Base-by-base conservation (phyloP, 2,329 filamentous ascomycete genomes). In the Raffaelea ambrosiae region DNA sequence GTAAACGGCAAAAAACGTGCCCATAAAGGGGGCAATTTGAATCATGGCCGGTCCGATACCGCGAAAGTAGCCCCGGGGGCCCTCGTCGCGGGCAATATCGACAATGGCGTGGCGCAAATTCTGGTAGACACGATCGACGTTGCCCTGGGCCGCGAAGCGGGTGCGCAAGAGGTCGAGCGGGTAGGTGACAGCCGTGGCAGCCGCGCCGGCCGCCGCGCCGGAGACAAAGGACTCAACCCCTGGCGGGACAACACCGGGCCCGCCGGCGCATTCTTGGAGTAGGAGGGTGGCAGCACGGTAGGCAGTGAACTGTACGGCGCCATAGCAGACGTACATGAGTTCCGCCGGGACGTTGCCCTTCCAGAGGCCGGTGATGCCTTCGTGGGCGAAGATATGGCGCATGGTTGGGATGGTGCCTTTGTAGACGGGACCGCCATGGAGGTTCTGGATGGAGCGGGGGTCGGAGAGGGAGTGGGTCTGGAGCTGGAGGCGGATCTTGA, bases 341-440 rank as follows among this genome's bases (percentile, higher is more conserved):
- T 97, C 93, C 45, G 93, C 93, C 36, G 93, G 90, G 50, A 98
- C 81, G 63, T 98, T 98, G 63, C 93, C 93, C 73, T 97, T 97
- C 93, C 93, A 98, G 54, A 98, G 77, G 26, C 81, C 86, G 46
- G 84, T 84, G 55, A 97, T 62, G 39, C 93, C 93, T 64, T 98
- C 93, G 59, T 89, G 74, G 23, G 70, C 72, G 45, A 91, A 64
- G 59, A 97, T 97, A 52, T 84, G 77, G 49, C 76, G 77, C 61
- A 95, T 71, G 2, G 89, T 95, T 11, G 77, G 74, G 38, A 89
- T 58, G 1, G 88, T 88, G 56, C 88, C 88, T 61, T 84, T 88
- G 69, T 91, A 87, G 51, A 74, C 61, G 41, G 71, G 69, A 14
- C 71, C 67, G 55, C 70, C 71, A 46, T 63, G 66, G 13, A 71